phyloP scores from a whole-genome alignment of 2,329 filamentous ascomycete genomes.

The Exophiala bonariae region DNA sequence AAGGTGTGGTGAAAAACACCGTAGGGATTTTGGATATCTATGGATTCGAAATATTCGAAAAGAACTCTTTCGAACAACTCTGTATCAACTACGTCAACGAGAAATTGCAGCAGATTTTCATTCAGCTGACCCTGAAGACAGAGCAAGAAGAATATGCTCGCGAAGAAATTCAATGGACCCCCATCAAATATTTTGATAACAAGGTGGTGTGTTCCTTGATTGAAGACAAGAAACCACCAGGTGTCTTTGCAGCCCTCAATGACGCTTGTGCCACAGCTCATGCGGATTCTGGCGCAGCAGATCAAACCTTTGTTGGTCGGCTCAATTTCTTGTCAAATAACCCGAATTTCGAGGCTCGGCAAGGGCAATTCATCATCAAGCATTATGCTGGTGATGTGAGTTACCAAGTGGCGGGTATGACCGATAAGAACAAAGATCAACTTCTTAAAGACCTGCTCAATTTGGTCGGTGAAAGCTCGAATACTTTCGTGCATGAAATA shows the following conservation, averaged over 20 bases:
- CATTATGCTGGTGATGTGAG: conserved; percentile 97
- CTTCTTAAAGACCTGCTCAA: conserved; percentile 90
- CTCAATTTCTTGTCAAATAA: conserved; percentile 85
- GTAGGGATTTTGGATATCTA: conserved; percentile 99
- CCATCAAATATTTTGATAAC: conserved; percentile 99
- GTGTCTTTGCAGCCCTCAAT: conserved; percentile 93
- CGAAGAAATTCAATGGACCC: conserved; percentile 97
- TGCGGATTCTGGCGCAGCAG: conserved; percentile 89
- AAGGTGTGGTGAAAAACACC: conserved; percentile 73
- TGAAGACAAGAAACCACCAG: conserved; percentile 84
- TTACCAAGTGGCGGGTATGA: conserved; percentile 94
- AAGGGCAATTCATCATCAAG: conserved; percentile 97
- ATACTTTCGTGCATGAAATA: conserved; percentile 79
- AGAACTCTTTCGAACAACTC: conserved; percentile 97
- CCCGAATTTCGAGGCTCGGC: conserved; percentile 84
- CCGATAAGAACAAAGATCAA: conserved; percentile 99
- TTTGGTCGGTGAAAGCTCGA: conserved; percentile 78
- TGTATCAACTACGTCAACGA: conserved; percentile 99
- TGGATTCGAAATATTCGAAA: conserved; percentile 98
- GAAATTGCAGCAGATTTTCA: conserved; percentile 98
- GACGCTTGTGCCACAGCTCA: conserved; percentile 98
- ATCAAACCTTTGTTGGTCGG: conserved; percentile 92
- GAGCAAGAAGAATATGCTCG: conserved; percentile 97
- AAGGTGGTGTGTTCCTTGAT: conserved; percentile 98
- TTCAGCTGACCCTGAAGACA: conserved; percentile 91